Conservation (phyloP, 495 filamentous ascomycete species). For the Parathielavia appendiculata region DNA sequence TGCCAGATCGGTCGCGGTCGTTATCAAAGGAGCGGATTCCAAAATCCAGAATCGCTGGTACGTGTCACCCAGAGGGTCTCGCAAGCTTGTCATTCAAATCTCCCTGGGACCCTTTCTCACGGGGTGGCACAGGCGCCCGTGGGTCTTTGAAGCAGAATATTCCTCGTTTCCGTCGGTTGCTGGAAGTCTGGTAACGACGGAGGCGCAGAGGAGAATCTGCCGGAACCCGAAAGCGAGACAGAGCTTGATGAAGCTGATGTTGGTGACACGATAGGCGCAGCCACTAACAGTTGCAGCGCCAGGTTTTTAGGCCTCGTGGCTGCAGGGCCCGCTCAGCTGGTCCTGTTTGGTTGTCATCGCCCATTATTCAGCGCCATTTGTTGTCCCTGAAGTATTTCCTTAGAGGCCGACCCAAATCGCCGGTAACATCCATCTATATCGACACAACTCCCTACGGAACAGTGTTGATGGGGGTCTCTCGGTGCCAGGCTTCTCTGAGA, state of each 20-base stretch:
- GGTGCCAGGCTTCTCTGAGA: too few species aligned
- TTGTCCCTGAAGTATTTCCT: background rate
- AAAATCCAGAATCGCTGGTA: background rate
- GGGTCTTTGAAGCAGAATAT: background rate
- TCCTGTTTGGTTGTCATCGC: background rate
- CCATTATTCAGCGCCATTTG: constrained; percentile 7
- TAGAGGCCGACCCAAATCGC: background rate
- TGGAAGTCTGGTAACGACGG: background rate
- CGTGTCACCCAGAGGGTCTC: background rate
- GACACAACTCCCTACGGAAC: too few species aligned
- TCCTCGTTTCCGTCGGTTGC: background rate
- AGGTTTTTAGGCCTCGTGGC: background rate
- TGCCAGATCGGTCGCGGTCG: background rate
- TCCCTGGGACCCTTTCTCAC: background rate
- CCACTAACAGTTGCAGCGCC: background rate
- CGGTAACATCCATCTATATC: background rate
- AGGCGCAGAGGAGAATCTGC: background rate
- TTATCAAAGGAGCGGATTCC: constrained; percentile 1
- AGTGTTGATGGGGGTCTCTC: too few species aligned
- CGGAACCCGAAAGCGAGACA: constrained; percentile 2
- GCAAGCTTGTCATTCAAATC: background rate
- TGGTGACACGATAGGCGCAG: background rate
- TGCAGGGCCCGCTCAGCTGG: constrained; percentile 9
- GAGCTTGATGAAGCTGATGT: too few species aligned
- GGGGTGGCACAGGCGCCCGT: background rate